Base-by-base conservation (phyloP, 2,329 filamentous ascomycete genomes). In the Saccharata proteae region DNA sequence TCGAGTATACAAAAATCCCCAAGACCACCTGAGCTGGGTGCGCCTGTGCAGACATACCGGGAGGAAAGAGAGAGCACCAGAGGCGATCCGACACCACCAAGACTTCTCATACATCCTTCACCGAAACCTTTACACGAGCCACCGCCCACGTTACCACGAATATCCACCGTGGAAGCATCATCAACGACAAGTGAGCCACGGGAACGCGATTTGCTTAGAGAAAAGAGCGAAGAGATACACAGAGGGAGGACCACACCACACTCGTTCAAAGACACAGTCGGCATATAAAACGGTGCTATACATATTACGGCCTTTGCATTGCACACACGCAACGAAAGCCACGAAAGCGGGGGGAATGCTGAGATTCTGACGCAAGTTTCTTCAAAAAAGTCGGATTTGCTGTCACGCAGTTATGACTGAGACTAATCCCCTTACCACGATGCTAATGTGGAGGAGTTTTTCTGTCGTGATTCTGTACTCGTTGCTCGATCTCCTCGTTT, bases 201-300 rank as follows among this genome's bases (percentile, higher is more conserved):
- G 17, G 34, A 27, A 14, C 22, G 29, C 20, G 28, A 30, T 18
- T 26, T 19, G 16, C 29, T 24, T 16, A 29, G 28, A 12, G 34
- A 35, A 23, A 13, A 23, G 14, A 31, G 28, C 16, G 29, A 36
- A 40, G 43, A 47, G 32, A n/a, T n/a, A n/a, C 51, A 53, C 28
- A 48, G 46, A 41, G 52, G 51, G 37, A 56, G 49, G 18, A 53
- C 51, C 30, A 57, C 54, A 45, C 53, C 54, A 47, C 54, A 51
- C 40, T 57, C 54, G 42, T 57, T 57, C 46, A 57, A 57, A 53
- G 53, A 57, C 39, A 57, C 54, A 29, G 54, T 57, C 46, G 54
- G 54, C 50, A 57, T 57, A 42, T 56, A 46, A 55, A 45, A 22
- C n/a, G n/a, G n/a, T n/a, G n/a, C n/a, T n/a, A n/a, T n/a, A n/a